Evolutionary conservation across 495 filamentous ascomycete species (phyloP).

Genomic region (Lasiosphaeria ovina): DNA sequence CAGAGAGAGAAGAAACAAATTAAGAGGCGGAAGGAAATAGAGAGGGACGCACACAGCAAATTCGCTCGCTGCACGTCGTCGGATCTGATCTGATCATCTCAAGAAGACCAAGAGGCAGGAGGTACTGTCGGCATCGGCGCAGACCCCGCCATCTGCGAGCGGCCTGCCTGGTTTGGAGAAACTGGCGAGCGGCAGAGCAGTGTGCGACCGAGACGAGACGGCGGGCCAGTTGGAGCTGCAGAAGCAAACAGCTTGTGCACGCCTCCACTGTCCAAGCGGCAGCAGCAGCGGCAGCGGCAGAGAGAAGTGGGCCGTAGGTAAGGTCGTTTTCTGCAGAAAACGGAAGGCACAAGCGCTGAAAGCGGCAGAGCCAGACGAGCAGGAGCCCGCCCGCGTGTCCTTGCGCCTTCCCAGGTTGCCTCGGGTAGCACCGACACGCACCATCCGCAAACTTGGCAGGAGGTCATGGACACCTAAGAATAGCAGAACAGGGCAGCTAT

Average conservation of each 20-base stretch:
- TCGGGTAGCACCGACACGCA: constrained; percentile 2
- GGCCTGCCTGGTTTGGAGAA: constrained; percentile 5
- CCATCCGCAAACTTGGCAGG: constrained; percentile 10
- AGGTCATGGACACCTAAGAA: constrained; percentile 10
- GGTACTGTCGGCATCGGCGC: not conserved
- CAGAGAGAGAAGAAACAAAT: too few relatives aligned
- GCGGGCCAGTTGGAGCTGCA: not conserved
- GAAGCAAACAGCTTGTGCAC: not conserved
- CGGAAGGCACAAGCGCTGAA: too few relatives aligned
- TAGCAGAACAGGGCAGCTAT: constrained; percentile 1
- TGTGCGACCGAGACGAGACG: not conserved
- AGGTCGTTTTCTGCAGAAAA: too few relatives aligned
- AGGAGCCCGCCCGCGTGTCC: not conserved
- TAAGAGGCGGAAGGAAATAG: too few relatives aligned
- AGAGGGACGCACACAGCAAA: too few relatives aligned
- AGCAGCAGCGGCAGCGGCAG: too few relatives aligned
- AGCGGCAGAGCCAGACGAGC: not conserved
- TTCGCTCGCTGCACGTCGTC: too few relatives aligned
- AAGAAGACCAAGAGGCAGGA: not conserved
- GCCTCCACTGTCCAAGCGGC: too few relatives aligned
- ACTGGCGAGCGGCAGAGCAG: not conserved
- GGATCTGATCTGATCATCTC: not conserved
- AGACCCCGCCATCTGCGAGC: not conserved
- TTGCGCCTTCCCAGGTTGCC: not conserved
- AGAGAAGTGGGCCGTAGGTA: too few relatives aligned